Base-by-base conservation (phyloP, 2,329 filamentous ascomycete species). In the Pseudogymnoascus sp. region DNA sequence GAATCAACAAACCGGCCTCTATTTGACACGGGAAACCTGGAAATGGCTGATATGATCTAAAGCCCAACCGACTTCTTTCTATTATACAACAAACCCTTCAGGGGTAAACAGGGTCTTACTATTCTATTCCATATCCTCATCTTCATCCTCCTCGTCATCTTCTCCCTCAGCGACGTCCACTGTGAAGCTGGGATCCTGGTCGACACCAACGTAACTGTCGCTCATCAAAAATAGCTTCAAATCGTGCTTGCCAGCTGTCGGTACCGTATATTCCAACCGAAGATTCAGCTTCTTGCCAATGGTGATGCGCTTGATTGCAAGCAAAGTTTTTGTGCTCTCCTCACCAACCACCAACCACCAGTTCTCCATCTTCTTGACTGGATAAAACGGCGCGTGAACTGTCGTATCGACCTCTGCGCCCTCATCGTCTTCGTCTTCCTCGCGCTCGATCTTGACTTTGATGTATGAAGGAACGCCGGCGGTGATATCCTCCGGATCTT, bases 321-420 rank as follows among this genome's bases (percentile, higher is more conserved):
- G 80, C 66, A 99, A 80, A 67, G 83, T 93, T 79, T 91, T 93
- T 42, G 89, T 91, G 74, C 86, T 89, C 78, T 97, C 92, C 70
- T 97, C 93, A 31, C 93, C 93, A 35, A 99, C 91, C 19, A 99
- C 91, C 63, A 99, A 79, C 95, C 95, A 99, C 93, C 93, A 99
- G 74, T 95, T 96, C 81, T 99, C 95, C 79, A 91, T 88, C 82
- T 99, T 99, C 75, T 89, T 88, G 60, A 76, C 81, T 0, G 95
- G 93, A 74, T 95, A 99, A 81, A 97, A 99, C 0, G 95, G 95
- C 61, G 93, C 93, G 73, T 97, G 93, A 1, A 97, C 96, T 1
- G 87, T 88, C 1, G 88, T 84, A 74, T 97, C 91, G 14, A 89
- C 83, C 67, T 90, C 87, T 21, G 84, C 80, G 11, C 80, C 79